Conservation (phyloP, 768 basidiomycete genomes). For the Calocybe indica region DNA sequence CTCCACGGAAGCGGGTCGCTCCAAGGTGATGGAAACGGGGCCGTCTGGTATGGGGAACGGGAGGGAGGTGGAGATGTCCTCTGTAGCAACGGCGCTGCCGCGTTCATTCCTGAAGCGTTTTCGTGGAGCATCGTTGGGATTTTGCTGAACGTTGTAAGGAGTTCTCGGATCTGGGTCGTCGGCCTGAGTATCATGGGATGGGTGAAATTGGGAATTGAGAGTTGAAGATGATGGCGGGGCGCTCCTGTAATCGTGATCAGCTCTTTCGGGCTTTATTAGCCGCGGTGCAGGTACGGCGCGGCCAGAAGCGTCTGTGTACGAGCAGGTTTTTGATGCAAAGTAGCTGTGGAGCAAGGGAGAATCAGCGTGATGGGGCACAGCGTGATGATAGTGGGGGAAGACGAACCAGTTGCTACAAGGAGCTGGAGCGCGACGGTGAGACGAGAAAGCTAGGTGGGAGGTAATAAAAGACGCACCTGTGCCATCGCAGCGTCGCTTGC, state of each 20-base stretch:
- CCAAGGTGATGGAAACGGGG: conserved; percentile 29
- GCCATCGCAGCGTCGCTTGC: conserved; percentile 80
- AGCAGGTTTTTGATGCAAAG: conserved; percentile 76
- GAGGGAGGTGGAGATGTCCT: conserved; percentile 26
- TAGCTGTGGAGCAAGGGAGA: conserved; percentile 39
- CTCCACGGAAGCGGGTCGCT: conserved; percentile 36
- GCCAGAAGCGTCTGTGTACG: conserved; percentile 75
- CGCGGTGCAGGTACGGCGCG: conserved; percentile 73
- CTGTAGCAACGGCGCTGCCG: conserved; percentile 28
- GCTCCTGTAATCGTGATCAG: conserved; percentile 18
- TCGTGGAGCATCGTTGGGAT: conserved; percentile 18
- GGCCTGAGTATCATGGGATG: conserved; percentile 11
- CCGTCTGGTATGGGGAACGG: conserved; percentile 30
- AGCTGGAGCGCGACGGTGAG: conserved; percentile 30
- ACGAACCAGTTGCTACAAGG: conserved; percentile 78
- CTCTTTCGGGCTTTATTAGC: conserved; percentile 38
- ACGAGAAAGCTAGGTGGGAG: conserved; percentile 9
- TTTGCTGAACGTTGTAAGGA: conserved; percentile 5
- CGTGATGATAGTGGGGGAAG: conserved; percentile 9
- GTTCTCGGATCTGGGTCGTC: conserved; percentile 35
- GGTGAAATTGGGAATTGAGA: conserved; percentile 16
- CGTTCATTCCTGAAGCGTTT: conserved; percentile 46
- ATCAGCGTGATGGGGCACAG: conserved; percentile 4
- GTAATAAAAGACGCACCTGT: conserved; percentile 44
- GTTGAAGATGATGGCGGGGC: conserved; percentile 1